Evolutionary conservation across 257 asterid genomes (phyloP).

Genomic region (Solanum sejunctum): DNA sequence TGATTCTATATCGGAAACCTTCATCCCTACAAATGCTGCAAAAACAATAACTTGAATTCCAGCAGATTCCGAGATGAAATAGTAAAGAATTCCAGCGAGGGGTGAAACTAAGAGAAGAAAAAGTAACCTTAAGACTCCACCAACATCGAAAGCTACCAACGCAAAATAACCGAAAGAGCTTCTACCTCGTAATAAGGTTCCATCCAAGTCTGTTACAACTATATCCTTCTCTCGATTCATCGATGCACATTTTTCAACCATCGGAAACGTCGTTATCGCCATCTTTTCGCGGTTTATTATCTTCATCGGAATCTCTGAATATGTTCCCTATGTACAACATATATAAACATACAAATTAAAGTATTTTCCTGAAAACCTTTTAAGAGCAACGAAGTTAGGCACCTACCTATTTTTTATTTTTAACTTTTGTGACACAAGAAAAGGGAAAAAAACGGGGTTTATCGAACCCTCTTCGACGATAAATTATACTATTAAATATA

Average conservation of each 20-base stretch:
- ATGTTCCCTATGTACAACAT: not conserved
- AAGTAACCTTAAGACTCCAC: slow-evolving; percentile 14
- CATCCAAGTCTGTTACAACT: slow-evolving; percentile 17
- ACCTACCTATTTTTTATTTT: not conserved
- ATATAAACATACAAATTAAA: too few relatives aligned
- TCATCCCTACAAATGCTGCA: slow-evolving; percentile 12
- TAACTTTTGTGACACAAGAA: not conserved
- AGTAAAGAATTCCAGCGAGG: not conserved
- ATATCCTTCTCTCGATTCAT: slow-evolving; percentile 1
- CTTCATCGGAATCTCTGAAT: not conserved
- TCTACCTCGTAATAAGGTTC: slow-evolving; percentile 1
- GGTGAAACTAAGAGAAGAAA: slow-evolving; percentile 15
- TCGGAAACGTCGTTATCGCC: not conserved
- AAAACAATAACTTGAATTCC: slow-evolving; percentile 11
- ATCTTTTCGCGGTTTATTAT: not conserved
- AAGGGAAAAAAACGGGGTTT: too few relatives aligned
- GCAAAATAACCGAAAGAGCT: slow-evolving; percentile 18
- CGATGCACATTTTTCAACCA: slow-evolving; percentile 4
- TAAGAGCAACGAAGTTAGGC: not conserved
- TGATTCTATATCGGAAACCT: slow-evolving; percentile 9
- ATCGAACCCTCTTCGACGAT: too few relatives aligned
- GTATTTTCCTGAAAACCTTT: not conserved
- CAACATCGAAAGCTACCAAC: slow-evolving; percentile 20
- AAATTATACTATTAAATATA: too few relatives aligned
- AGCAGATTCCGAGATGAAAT: slow-evolving; percentile 9